Evolutionary conservation across 179 eudicot species (phyloP).

Genomic region (Corrigiola litoralis): DNA sequence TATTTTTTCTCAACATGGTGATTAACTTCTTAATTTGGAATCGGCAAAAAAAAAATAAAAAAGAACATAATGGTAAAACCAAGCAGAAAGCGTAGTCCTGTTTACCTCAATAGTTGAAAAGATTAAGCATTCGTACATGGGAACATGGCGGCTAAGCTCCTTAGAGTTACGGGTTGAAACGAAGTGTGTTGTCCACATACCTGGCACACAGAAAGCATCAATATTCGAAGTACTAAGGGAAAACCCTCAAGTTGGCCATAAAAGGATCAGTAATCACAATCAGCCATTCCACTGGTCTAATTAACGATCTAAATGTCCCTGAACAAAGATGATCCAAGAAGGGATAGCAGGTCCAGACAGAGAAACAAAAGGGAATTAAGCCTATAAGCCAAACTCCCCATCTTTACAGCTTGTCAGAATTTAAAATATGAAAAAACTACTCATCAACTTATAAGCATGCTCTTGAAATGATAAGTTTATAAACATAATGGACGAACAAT

Average conservation of each 20-base stretch:
- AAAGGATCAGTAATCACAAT: not conserved
- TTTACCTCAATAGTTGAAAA: no score
- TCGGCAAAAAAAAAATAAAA: no score
- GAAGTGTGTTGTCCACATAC: not conserved
- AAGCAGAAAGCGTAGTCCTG: no score
- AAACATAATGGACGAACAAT: no score
- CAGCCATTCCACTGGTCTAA: constrained; percentile 5
- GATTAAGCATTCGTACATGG: no score
- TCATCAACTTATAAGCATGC: not conserved
- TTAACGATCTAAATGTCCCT: not conserved
- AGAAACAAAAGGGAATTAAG: not conserved
- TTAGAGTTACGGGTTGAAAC: no score
- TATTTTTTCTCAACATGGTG: no score
- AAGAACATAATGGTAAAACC: no score
- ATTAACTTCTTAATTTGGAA: no score
- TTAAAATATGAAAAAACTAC: not conserved
- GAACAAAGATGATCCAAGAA: not conserved
- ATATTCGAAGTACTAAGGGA: not conserved
- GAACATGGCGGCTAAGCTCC: no score
- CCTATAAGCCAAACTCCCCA: not conserved
- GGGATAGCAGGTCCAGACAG: not conserved
- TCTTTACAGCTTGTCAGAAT: not conserved
- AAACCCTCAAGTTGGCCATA: not conserved
- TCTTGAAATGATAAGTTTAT: not conserved
- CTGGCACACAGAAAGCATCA: not conserved